phyloP scores from a whole-genome alignment of 192 early-diverging fungal species.

The Rhizophlyctis rosea region DNA sequence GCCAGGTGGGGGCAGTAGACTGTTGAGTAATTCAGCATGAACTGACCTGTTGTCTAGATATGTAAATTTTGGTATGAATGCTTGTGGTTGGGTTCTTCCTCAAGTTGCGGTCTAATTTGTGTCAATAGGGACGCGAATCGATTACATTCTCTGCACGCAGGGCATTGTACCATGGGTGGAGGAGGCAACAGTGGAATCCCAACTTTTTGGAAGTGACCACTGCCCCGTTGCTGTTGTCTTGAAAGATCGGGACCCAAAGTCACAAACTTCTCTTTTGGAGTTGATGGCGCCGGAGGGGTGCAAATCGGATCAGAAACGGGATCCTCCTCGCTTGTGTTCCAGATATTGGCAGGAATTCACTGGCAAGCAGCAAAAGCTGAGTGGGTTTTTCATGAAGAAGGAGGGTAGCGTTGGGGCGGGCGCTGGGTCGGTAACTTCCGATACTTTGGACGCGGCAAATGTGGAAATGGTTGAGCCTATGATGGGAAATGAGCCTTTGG shows the following conservation, averaged over 20 bases:
- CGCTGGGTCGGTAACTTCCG: neutral
- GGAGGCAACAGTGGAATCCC: constrained; percentile 53
- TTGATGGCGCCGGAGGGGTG: constrained; percentile 14
- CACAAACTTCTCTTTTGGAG: constrained; percentile 10
- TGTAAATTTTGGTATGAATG: no score
- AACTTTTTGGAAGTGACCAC: constrained; percentile 75
- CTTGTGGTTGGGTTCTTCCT: no score
- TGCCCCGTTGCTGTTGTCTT: constrained; percentile 60
- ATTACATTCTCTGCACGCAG: constrained; percentile 63
- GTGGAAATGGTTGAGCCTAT: neutral
- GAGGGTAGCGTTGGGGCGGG: neutral
- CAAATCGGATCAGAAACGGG: constrained; percentile 9
- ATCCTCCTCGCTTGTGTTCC: constrained; percentile 45
- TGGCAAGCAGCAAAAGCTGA: constrained; percentile 57
- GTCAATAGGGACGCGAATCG: constrained; percentile 63
- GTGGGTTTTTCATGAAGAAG: constrained; percentile 42
- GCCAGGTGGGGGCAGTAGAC: constrained; percentile 63
- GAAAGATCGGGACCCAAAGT: constrained; percentile 21
- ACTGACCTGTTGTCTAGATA: no score
- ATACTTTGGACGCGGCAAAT: neutral
- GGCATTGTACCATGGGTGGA: constrained; percentile 57
- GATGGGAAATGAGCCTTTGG: neutral
- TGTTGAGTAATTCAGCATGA: no score
- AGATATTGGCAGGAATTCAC: constrained; percentile 57
- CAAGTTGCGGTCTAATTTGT: no score